A percentile compares a stretch with the other conserved stretches of the same genome.
phyloP scores from a whole-genome alignment of 495 filamentous ascomycete species.

The Lophiostoma macrostomum region DNA sequence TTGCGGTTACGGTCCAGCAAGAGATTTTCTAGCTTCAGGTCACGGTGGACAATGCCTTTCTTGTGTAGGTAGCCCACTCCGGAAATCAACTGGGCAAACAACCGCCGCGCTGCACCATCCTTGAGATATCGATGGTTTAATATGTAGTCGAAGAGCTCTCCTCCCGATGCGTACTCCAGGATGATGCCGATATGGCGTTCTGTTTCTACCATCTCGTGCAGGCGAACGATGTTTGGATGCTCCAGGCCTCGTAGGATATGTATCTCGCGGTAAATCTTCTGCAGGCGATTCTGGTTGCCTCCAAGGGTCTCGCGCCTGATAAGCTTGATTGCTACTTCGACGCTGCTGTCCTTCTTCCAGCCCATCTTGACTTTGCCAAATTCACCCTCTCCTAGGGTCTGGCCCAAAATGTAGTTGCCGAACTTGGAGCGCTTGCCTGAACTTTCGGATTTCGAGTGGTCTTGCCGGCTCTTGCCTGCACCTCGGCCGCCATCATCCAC shows the following conservation, averaged over 20 bases:
- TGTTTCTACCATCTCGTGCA: slow-evolving; percentile 98
- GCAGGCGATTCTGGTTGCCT: slow-evolving; percentile 78
- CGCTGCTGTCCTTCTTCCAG: slow-evolving; percentile 95
- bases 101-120: slow-evolving; percentile 79
- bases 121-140: slow-evolving; percentile 94
- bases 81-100: slow-evolving; percentile 95
- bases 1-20: slow-evolving; percentile 94
- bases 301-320: slow-evolving; percentile 88
- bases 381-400: slow-evolving; percentile 96
- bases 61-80: slow-evolving; percentile 98
- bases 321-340: slow-evolving; percentile 97
- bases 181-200: slow-evolving; percentile 96
- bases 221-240: slow-evolving; percentile 93
- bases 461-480: slow-evolving; percentile 69
- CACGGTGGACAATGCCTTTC: slow-evolving; percentile 97
- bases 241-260: slow-evolving; percentile 79
- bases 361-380: slow-evolving; percentile 99
- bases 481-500: slow-evolving; percentile 62
- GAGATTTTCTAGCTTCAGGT: slow-evolving; percentile 96
- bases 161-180: slow-evolving; percentile 95
- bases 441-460: slow-evolving; percentile 58
- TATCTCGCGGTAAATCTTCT: slow-evolving; percentile 97
- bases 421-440: slow-evolving; percentile 77
- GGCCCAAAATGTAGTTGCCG: slow-evolving; percentile 90
- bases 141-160: slow-evolving; percentile 98